Percentiles rank a stretch among this genome's conserved stretches.
Conservation (phyloP, 805 yeast species). For the Hemisphaericaspora nanyangensis region DNA sequence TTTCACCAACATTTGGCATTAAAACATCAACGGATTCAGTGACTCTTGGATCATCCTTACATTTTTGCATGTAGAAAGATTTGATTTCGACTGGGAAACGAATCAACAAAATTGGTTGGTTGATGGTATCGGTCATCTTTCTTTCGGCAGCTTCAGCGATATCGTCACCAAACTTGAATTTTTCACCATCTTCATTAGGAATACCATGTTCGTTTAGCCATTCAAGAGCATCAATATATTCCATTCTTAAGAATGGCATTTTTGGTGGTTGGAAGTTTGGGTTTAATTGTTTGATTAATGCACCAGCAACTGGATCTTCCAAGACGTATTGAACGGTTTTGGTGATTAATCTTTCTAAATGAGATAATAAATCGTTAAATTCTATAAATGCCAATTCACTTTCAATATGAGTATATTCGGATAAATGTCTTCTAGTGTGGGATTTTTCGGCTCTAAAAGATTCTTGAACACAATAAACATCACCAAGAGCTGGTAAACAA, state of each 20-base stretch:
- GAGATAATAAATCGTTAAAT: conserved; percentile 82
- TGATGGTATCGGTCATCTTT: conserved; percentile 93
- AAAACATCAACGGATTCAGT: conserved; percentile 97
- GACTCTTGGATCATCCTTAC: conserved; percentile 85
- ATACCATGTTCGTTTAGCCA: conserved; percentile 97
- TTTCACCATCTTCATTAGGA: conserved; percentile 90
- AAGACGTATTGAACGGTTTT: conserved; percentile 69
- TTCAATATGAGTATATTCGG: conserved; percentile 96
- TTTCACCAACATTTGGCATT: conserved; percentile 99
- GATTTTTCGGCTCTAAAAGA: conserved; percentile 99
- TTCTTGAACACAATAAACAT: conserved; percentile 95
- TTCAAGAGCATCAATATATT: conserved; percentile 83
- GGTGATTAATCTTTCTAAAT: conserved; percentile 77
- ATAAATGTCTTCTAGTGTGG: conserved; percentile 96
- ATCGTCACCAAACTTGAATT: conserved; percentile 95
- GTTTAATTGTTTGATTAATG: conserved; percentile 85
- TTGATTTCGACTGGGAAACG: conserved; percentile 97
- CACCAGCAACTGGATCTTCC: conserved; percentile 91
- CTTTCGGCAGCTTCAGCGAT: conserved; percentile 99
- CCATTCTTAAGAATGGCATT: conserved; percentile 87
- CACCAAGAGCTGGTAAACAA: conserved; percentile 93
- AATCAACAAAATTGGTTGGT: conserved; percentile 86
- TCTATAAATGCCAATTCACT: conserved; percentile 85
- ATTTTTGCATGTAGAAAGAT: conserved; percentile 96
- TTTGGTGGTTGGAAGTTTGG: conserved; percentile 83